Base-by-base conservation (phyloP, 2,329 filamentous ascomycete genomes). In the Lasiodiplodia citricola region DNA sequence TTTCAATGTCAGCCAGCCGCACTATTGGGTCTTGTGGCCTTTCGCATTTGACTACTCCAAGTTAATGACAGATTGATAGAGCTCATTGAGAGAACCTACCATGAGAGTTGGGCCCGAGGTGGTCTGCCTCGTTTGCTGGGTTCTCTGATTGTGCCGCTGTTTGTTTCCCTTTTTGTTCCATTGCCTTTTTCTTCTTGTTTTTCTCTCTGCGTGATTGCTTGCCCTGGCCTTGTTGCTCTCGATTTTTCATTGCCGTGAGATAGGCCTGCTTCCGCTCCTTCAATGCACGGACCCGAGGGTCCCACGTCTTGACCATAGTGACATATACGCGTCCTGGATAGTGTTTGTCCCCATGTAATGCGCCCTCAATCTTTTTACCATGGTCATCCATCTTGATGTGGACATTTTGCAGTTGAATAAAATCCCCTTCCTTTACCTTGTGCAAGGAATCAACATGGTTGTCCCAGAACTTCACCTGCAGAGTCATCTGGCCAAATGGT, bases 391-490 rank as follows among this genome's bases (percentile, higher is more conserved):
- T 80, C 71, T 90, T 92, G 71, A 93, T 84, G 23, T 90, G 90
- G 3, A 97, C 84, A 73, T 97, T 97, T 25, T 83, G 85, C 6
- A 97, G 78, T 4, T 80, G 80, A 2, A 97, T 80, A 83, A 91
- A 90, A 28, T 88, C 82, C 3, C 87, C 87, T n/a, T 81, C 77
- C 2, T 83, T 80, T 31, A 96, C 80, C 7, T 87, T 77, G 0
- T 84, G 75, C 18, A 83, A 84, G n/a, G 90, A 87, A 1, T 76
- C 73, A 1, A 89, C 87, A 77, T 97, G 91, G 0, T 87, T 87
- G 16, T 90, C 88, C 77, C 85, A 96, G 35, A 92, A 84, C 35
- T 88, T 91, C 28, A 97, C 80, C 73, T 90, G 89, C 65, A 97
- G 83, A 1, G 89, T 90, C 75, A 87, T 83, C 74, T 90, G 89